Percentiles rank a stretch among this genome's conserved stretches.
phyloP scores from a whole-genome alignment of 495 filamentous ascomycete genomes.

The Astrothelium subdiscretum region DNA sequence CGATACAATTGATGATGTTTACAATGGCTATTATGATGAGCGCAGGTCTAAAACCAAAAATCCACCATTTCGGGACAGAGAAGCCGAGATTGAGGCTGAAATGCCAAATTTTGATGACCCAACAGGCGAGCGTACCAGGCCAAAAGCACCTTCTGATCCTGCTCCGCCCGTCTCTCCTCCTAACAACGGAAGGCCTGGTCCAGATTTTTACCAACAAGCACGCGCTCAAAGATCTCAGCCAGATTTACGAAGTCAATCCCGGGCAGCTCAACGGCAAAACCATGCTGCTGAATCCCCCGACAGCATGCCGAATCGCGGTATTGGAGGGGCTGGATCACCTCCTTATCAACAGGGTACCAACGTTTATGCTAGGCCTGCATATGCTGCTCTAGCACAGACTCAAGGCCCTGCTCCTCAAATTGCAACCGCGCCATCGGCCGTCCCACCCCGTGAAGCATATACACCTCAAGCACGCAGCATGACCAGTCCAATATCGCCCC shows the following conservation, averaged over 20 bases:
- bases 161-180: slow-evolving; percentile 3
- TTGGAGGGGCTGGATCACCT: neutral
- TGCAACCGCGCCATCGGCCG: neutral
- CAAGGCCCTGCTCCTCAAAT: neutral
- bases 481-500: neutral
- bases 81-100: slow-evolving; percentile 38
- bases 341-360: neutral
- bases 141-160: slow-evolving; percentile 27
- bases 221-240: slow-evolving; percentile 56
- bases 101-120: slow-evolving; percentile 64
- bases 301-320: neutral
- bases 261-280: slow-evolving; percentile 44
- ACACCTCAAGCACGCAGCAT: neutral
- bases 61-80: slow-evolving; percentile 19
- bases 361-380: neutral
- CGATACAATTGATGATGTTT: slow-evolving; percentile 33
- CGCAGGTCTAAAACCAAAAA: neutral
- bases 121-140: neutral
- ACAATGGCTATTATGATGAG: slow-evolving; percentile 45
- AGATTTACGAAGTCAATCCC: slow-evolving; percentile 43
- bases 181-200: slow-evolving; percentile 26
- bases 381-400: neutral
- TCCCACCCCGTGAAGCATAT: neutral
- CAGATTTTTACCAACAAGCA: slow-evolving; percentile 27
- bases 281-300: slow-evolving; percentile 57